Conservation (phyloP, 129 eudicot species). For the Flaveria linearis region DNA sequence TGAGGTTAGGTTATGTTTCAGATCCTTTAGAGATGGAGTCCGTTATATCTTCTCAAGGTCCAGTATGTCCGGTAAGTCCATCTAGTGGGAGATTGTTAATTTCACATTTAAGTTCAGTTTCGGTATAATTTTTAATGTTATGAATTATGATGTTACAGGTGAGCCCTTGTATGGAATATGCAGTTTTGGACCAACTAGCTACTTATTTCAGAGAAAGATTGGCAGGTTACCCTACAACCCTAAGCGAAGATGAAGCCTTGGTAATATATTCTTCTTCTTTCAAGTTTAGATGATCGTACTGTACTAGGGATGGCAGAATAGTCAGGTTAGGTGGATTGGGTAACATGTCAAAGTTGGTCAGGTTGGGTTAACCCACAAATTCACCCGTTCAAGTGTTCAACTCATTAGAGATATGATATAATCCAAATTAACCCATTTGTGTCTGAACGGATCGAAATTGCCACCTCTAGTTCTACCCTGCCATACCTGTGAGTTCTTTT, state of each 20-base stretch:
- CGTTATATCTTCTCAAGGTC: constrained; percentile 90
- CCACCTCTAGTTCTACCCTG: background rate
- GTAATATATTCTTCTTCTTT: constrained; percentile 39
- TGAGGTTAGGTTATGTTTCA: constrained; percentile 92
- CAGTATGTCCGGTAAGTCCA: constrained; percentile 82
- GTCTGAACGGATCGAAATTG: background rate
- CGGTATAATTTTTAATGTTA: background rate
- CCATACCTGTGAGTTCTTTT: constrained; percentile 13
- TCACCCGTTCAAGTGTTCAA: background rate
- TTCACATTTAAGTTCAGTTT: constrained; percentile 5
- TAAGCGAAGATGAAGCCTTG: constrained; percentile 75
- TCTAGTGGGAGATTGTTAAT: constrained; percentile 12
- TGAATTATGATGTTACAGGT: constrained; percentile 48
- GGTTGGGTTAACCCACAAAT: background rate
- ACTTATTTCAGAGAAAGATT: constrained; percentile 68
- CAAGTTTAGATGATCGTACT: background rate
- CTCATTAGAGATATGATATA: background rate
- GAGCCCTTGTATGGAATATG: constrained; percentile 89
- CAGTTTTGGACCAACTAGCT: constrained; percentile 85
- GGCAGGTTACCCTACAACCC: constrained; percentile 76
- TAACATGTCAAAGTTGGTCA: background rate
- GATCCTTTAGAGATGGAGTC: constrained; percentile 95
- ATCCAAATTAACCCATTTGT: constrained; percentile 10
- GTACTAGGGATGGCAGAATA: background rate
- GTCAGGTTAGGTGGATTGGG: background rate